Conservation (phyloP, 441 rosid species). For the Flueggea neowawraea region DNA sequence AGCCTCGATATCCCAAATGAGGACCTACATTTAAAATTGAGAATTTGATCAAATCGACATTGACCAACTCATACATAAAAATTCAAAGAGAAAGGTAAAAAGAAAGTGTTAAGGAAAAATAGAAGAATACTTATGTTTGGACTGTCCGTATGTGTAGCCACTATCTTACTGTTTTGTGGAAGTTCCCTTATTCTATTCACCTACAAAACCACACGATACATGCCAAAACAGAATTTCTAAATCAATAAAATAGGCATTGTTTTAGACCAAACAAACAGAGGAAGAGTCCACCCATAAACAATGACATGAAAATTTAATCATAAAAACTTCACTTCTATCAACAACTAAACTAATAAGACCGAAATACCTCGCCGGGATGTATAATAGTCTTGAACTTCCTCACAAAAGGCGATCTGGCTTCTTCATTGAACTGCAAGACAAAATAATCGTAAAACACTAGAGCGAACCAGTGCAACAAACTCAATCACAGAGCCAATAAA, state of each 20-base stretch:
- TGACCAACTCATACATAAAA: neutral
- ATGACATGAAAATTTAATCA: too few relatives aligned
- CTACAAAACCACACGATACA: constrained; percentile 32
- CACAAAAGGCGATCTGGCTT: constrained; percentile 98
- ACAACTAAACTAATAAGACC: too few relatives aligned
- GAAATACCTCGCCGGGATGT: constrained; percentile 97
- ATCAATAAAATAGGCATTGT: too few relatives aligned
- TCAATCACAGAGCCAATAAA: neutral
- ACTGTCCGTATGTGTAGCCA: constrained; percentile 97
- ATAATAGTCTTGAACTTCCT: constrained; percentile 97
- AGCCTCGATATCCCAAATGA: constrained; percentile 98
- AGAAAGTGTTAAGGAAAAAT: neutral
- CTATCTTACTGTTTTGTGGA: constrained; percentile 88
- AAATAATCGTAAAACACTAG: neutral
- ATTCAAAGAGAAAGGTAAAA: neutral
- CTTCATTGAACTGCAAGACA: constrained; percentile 87
- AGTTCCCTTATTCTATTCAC: constrained; percentile 99
- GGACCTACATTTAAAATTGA: constrained; percentile 49
- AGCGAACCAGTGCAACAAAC: neutral
- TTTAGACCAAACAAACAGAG: too few relatives aligned
- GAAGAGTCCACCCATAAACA: too few relatives aligned
- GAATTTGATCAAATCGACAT: neutral
- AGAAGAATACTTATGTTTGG: constrained; percentile 71
- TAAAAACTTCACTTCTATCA: too few relatives aligned
- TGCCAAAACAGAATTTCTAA: neutral